Conservation (phyloP, 2,329 filamentous ascomycete species). For the Exophiala mesophila region DNA sequence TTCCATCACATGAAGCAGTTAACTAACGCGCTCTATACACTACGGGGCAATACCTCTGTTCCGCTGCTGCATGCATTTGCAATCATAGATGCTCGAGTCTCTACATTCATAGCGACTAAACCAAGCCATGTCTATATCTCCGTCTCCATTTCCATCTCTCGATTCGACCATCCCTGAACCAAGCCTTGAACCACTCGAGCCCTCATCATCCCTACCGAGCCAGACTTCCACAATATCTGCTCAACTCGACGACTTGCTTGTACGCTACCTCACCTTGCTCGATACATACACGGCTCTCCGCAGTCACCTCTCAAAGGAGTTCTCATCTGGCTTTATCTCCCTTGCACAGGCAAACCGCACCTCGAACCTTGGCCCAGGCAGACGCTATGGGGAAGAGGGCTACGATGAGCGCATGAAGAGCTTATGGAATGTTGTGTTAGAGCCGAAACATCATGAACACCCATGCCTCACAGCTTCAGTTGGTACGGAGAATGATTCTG, state of each 20-base stretch:
- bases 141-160: neutral
- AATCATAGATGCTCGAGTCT: no score
- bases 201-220: no score
- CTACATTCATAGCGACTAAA: no score
- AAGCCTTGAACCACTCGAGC: no score
- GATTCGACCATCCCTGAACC: neutral
- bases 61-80: no score
- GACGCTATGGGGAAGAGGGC: slow-evolving; percentile 45
- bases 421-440: slow-evolving; percentile 29
- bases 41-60: no score
- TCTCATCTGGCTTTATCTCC: slow-evolving; percentile 40
- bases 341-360: slow-evolving; percentile 47
- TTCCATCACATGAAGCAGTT: no score
- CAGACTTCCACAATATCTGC: slow-evolving; percentile 4
- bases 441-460: slow-evolving; percentile 2
- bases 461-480: no score
- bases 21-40: no score
- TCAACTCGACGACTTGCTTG: slow-evolving; percentile 22
- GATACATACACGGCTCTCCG: slow-evolving; percentile 29
- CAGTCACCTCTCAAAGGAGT: slow-evolving; percentile 19
- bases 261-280: slow-evolving; percentile 24
- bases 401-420: slow-evolving; percentile 51
- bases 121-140: neutral
- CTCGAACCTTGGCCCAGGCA: slow-evolving; percentile 34
- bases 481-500: no score